Base-by-base conservation (phyloP, 495 filamentous ascomycete species). In the Tuber umbilicatum region DNA sequence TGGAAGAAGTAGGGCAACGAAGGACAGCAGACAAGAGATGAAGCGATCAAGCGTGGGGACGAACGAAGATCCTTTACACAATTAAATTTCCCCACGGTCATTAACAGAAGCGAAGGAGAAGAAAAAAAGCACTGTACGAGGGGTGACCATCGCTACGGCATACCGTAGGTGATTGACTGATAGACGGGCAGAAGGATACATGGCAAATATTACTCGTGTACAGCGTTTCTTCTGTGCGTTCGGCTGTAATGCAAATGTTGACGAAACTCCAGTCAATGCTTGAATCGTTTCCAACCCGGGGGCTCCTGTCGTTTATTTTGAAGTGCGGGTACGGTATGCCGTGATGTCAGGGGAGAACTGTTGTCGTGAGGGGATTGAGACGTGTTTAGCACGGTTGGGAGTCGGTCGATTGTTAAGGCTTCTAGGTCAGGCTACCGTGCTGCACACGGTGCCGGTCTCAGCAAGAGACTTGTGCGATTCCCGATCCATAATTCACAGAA, bases 341-440 rank as follows among this genome's bases (percentile, higher is more conserved):
- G 55, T 64, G 55, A 64, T 64, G 55, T 35, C 55, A 64, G 55
- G 55, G 55, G 55, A 27, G 31, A 64, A 64, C 27, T 35, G 55
- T 27, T 31, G 55, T 64, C 55, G 55, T 64, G 55, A 14, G 55
- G 35, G 27, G 55, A 64, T 64, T 64, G 55, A 64, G 55, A 64
- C 55, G 55, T 64, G 55, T 64, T 64, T 64, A 64, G 55, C 55
- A 31, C 55, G 2, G 55, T 5, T 64, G 55, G 55, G 55, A 35
- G 27, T 64, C 27, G 55, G 55, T 19, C 27, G 31, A 64, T 35
- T 35, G 55, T 19, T 64, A 35, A 35, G 55, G 55, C 27, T 64
- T 31, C 55, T 35, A 5, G 27, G 50, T 60, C 27, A 27, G 50
- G 1, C n/a, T 31, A 16, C 12, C 5, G 50, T 16, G 12, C n/a